Evolutionary conservation across 1,284 basidiomycete genomes (phyloP).

Genomic region (Trichosporon faecale): DNA sequence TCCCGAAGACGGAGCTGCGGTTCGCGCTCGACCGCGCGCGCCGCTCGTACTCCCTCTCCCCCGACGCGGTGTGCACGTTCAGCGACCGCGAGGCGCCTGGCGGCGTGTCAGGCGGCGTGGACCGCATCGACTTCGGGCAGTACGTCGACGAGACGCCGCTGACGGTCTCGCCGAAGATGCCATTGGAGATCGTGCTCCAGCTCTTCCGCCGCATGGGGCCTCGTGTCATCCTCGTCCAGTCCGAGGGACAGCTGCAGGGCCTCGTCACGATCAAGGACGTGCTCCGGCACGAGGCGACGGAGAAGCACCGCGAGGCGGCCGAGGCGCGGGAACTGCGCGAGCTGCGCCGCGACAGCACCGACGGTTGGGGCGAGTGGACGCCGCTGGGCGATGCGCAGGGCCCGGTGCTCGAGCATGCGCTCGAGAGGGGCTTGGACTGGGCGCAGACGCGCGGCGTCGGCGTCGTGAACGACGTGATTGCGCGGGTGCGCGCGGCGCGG

Average conservation of each 20-base stretch:
- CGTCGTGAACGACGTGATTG: slow-evolving; percentile 23
- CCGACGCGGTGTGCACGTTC: slow-evolving; percentile 71
- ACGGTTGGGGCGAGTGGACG: slow-evolving; percentile 13
- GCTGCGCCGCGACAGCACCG: not conserved
- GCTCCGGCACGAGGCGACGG: slow-evolving; percentile 68
- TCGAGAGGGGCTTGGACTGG: slow-evolving; percentile 23
- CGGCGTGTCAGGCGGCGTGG: slow-evolving; percentile 23
- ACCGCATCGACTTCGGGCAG: slow-evolving; percentile 70
- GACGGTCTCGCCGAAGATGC: slow-evolving; percentile 86
- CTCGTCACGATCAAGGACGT: slow-evolving; percentile 96
- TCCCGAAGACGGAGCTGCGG: slow-evolving; percentile 77
- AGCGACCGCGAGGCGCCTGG: slow-evolving; percentile 43
- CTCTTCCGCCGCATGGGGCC: slow-evolving; percentile 94
- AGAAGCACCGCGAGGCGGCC: slow-evolving; percentile 32
- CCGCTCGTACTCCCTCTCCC: slow-evolving; percentile 61
- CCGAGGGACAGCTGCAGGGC: slow-evolving; percentile 75
- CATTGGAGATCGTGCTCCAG: slow-evolving; percentile 94
- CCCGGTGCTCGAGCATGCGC: slow-evolving; percentile 18
- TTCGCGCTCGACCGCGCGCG: slow-evolving; percentile 79
- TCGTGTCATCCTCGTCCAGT: slow-evolving; percentile 86
- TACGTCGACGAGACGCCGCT: slow-evolving; percentile 95
- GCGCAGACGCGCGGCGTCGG: slow-evolving; percentile 23
- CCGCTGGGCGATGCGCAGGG: slow-evolving; percentile 8
- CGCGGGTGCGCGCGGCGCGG: slow-evolving; percentile 18
- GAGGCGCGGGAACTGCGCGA: not conserved